Evolutionary conservation across 139 green algal genomes (phyloP), one percentile per base, ranked within the genome.

Genomic region (Coelastrella sp.): DNA sequence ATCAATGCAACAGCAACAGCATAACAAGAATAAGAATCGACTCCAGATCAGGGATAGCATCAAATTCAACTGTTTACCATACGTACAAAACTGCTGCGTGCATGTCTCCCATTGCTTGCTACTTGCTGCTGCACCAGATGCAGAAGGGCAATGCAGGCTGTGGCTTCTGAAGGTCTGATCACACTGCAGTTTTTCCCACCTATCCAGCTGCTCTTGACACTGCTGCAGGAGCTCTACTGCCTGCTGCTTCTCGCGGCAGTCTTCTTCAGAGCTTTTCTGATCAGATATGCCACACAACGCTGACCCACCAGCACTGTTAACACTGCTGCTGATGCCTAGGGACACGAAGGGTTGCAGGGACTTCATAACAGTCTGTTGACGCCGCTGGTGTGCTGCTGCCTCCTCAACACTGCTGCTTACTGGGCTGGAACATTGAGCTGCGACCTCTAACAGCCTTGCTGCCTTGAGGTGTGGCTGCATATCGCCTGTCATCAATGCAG

Each of bases 261-360:
- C n/a, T n/a, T n/a, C n/a, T n/a, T n/a, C n/a, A n/a, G n/a, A n/a
- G n/a, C n/a, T 17, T 63, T n/a, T 32, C 4, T 9, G 17, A 5
- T 21, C 53, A 64, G 17, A 1, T 9, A 21, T 60, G 59, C 60
- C 15, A 48, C 43, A 50, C 30, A 3, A 8, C 60, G 21, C 40
- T 13, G 60, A 60, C 3, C 45, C 27, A 64, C 6, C 6, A 64
- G 27, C 53, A 57, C 45, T 57, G 15, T 13, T 57, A 57, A 50
- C 50, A 37, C 64, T 41, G 51, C n/a, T 32, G 62, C 62, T 35
- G 40, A 23, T 48, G 27, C 48, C 50, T 9, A 71, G n/a, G 32
- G 40, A 38, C 23, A 84, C 34, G 30, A 87, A 89, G 0, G 86
- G 86, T 60, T 89, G 57, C 48, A 89, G 72, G 8, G 79, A 87